These are phyloP conservation scores for Leishmania mexicana DNA, from an alignment of 208 protist species.

Conservation along the genomic window DNA sequence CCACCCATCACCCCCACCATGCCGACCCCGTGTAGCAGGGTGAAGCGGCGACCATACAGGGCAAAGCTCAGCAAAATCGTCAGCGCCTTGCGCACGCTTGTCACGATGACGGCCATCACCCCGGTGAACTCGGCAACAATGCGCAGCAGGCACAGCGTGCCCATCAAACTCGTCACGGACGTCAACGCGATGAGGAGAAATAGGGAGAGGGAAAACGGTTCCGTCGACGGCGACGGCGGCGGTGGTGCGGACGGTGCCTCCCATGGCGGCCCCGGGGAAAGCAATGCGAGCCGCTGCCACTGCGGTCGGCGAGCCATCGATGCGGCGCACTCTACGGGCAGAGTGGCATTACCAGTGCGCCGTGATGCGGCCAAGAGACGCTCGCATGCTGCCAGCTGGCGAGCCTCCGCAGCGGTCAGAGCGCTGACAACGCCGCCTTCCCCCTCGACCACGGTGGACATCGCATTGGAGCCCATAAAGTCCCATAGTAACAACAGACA, in stretches of 20 bases:
- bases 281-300: background rate
- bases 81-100: slow-evolving; percentile 61
- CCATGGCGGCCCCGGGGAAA: background rate
- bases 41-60: slow-evolving; percentile 51
- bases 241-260: background rate
- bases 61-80: slow-evolving; percentile 59
- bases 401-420: background rate
- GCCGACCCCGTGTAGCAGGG: slow-evolving; percentile 33
- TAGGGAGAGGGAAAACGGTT: background rate
- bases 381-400: background rate
- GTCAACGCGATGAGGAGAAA: slow-evolving; percentile 36
- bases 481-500: background rate
- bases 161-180: slow-evolving; percentile 33
- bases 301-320: background rate
- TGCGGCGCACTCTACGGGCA: background rate
- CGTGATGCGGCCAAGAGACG: background rate
- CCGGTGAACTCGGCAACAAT: slow-evolving; percentile 55
- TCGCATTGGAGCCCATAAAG: background rate
- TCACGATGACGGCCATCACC: slow-evolving; percentile 57
- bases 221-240: background rate
- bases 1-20: slow-evolving; percentile 39
- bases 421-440: background rate
- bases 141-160: slow-evolving; percentile 48
- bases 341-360: background rate
- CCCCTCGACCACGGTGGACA: background rate